Evolutionary conservation across 1,284 basidiomycete genomes (phyloP), one percentile per base, ranked within the genome.

Genomic region (Ustilago trichophora): DNA sequence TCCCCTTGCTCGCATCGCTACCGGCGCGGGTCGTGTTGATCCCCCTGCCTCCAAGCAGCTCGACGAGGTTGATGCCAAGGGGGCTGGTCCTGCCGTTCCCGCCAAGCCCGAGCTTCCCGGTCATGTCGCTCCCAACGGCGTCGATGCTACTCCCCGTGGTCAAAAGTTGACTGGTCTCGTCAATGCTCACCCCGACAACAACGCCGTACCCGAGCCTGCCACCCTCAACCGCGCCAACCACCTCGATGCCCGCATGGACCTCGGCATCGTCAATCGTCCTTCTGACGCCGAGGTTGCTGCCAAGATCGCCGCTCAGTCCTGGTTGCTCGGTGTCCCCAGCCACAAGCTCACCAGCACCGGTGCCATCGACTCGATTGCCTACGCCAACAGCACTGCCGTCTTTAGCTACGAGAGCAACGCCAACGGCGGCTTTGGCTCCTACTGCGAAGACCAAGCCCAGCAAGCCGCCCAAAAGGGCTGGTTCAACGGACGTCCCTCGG

Each of bases 381-480:
- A 77, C 64, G 51, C 47, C 46, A 66, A 72, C 57, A 75, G 71
- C 60, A 62, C 64, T 46, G 67, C 77, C 42, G 48, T 80, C 53
- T 80, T 80, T 57, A 77, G 73, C 62, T 80, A 80, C 73, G 79
- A 80, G 68, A 74, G 75, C 50, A 58, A 54, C 16, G 63, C 71
- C 40, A 76, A 76, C 46, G 79, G 64, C 24, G 73, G 75, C 13
- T 73, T 80, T 35, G 79, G 79, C 42, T 49, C 69, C 9, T 77
- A 53, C 65, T 64, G 71, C 47, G 79, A 81, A 59, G 45, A 64
- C 41, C 59, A 75, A 51, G 74, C 75, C 15, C 25, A 52, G 25
- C 50, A 57, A 3, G 72, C 72, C 21, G 41, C 47, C 15, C 27
- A 42, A 27, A 48, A 69, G 41, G 69, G 70, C 26, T 67, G 58